phyloP scores from a whole-genome alignment of 768 basidiomycete genomes.

The Fomitopsis pulvina region DNA sequence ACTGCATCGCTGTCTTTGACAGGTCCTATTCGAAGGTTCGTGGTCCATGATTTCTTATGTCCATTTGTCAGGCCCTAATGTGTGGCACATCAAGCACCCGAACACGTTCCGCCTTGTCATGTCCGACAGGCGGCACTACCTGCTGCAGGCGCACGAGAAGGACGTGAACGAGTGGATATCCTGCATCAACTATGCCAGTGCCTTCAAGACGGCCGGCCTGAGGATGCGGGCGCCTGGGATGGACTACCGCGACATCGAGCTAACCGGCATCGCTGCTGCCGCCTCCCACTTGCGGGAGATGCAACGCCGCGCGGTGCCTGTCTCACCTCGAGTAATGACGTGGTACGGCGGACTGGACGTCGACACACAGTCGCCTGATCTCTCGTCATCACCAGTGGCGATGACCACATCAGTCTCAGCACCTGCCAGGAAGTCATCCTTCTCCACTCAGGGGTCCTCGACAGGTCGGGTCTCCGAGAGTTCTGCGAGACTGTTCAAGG shows the following conservation, averaged over 20 bases:
- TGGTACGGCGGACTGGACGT: slow-evolving; percentile 32
- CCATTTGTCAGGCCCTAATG: not conserved
- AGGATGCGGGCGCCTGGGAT: slow-evolving; percentile 72
- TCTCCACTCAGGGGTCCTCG: not conserved
- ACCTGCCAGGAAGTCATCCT: slow-evolving; percentile 1
- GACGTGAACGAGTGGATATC: slow-evolving; percentile 90
- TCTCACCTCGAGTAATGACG: slow-evolving; percentile 17
- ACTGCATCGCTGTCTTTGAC: slow-evolving; percentile 78
- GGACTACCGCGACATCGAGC: slow-evolving; percentile 61
- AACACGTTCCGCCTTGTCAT: slow-evolving; percentile 75
- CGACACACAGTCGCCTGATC: slow-evolving; percentile 1
- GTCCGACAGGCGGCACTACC: slow-evolving; percentile 71
- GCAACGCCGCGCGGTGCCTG: slow-evolving; percentile 30
- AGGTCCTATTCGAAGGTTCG: slow-evolving; percentile 68
- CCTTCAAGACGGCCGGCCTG: slow-evolving; percentile 82
- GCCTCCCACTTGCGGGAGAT: slow-evolving; percentile 74
- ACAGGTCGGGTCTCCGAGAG: slow-evolving; percentile 36
- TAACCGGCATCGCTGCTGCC: slow-evolving; percentile 82
- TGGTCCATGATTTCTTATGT: slow-evolving; percentile 1
- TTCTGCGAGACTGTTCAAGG: slow-evolving; percentile 59
- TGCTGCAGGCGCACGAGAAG: slow-evolving; percentile 63
- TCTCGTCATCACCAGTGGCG: slow-evolving; percentile 5
- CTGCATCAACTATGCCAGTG: slow-evolving; percentile 87
- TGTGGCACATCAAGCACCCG: slow-evolving; percentile 46
- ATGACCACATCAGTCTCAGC: slow-evolving; percentile 3